These are phyloP conservation scores for Tricholoma sp. DNA, from an alignment of 768 basidiomycete genomes.

Conservation along the genomic window DNA sequence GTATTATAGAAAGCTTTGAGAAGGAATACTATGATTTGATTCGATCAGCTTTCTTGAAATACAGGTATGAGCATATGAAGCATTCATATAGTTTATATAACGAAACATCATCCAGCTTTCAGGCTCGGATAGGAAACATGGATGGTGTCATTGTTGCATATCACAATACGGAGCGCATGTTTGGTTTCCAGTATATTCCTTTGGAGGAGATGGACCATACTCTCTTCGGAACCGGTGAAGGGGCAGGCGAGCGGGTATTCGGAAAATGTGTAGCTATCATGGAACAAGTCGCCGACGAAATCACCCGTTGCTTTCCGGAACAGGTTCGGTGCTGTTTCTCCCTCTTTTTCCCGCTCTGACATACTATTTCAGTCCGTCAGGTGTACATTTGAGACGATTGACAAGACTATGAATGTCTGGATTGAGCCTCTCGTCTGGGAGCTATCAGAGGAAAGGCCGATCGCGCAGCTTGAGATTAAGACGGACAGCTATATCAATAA, in stretches of 20 bases:
- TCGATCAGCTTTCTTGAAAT: conserved; percentile 92
- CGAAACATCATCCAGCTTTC: conserved; percentile 52
- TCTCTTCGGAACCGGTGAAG: conserved; percentile 55
- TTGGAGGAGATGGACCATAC: conserved; percentile 83
- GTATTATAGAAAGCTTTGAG: conserved; percentile 78
- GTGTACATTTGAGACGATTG: conserved; percentile 56
- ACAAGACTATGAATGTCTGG: conserved; percentile 52
- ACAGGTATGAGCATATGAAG: conserved; percentile 45
- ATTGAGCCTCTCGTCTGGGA: conserved; percentile 57
- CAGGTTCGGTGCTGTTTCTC: conserved; percentile 36
- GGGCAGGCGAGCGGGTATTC: conserved; percentile 72
- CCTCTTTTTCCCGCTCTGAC: neutral
- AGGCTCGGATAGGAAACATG: conserved; percentile 96
- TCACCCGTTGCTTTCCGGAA: conserved; percentile 55
- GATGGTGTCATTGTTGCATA: conserved; percentile 89
- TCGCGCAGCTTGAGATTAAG: conserved; percentile 55
- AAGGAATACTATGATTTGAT: conserved; percentile 93
- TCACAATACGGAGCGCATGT: conserved; percentile 81
- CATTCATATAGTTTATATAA: neutral
- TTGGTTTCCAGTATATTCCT: conserved; percentile 93
- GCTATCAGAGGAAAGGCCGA: conserved; percentile 35
- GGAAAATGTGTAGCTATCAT: conserved; percentile 65
- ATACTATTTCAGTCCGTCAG: conserved; percentile 40
- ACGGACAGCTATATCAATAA: conserved; percentile 37
- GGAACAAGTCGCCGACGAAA: conserved; percentile 59